Evolutionary conservation across 306 rosid genomes (phyloP).

Genomic region (Lupinus albus): DNA sequence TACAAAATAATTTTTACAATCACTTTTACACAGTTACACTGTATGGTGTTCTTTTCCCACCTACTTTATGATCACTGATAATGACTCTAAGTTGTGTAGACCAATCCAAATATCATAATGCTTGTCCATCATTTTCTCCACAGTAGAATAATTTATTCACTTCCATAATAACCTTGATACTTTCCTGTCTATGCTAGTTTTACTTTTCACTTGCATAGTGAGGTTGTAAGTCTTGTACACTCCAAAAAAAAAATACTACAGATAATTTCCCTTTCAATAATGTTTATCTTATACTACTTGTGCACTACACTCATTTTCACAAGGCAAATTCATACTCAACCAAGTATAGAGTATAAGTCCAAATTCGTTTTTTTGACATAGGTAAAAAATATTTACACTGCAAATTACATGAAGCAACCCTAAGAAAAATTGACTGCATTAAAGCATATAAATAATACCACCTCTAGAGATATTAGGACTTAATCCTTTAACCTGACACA

Average conservation of each 20-base stretch:
- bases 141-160: conserved; percentile 40
- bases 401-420: no score
- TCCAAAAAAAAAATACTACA: not conserved
- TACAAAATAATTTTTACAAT: conserved; percentile 29
- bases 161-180: conserved; percentile 30
- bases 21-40: conserved; percentile 23
- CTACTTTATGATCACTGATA: conserved; percentile 28
- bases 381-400: no score
- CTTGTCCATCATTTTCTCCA: conserved; percentile 44
- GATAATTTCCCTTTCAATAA: conserved; percentile 1
- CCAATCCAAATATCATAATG: conserved; percentile 40
- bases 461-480: no score
- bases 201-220: conserved; percentile 32
- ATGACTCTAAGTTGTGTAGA: conserved; percentile 31
- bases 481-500: no score
- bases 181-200: conserved; percentile 27
- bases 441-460: no score
- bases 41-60: conserved; percentile 29
- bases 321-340: no score
- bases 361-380: no score
- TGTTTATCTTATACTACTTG: no score
- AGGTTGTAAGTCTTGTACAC: conserved; percentile 34
- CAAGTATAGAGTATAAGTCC: no score
- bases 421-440: no score
- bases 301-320: no score